phyloP scores from a whole-genome alignment of 352 stramenopile species.

The Bremia lactucae region DNA sequence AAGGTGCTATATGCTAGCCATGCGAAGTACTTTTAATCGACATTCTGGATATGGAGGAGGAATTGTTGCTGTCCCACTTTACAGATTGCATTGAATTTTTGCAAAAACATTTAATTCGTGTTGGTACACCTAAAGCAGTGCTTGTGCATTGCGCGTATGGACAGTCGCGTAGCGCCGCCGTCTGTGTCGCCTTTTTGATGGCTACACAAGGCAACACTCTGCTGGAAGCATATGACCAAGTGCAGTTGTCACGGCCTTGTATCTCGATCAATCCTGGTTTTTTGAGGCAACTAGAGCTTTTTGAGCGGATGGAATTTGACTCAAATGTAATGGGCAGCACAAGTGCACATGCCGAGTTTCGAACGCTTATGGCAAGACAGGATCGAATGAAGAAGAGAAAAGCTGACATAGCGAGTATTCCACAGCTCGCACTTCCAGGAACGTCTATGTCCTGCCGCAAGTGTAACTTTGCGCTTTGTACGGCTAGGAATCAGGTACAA shows the following conservation, averaged over 20 bases:
- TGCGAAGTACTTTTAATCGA: conserved; percentile 41
- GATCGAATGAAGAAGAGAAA: conserved; percentile 22
- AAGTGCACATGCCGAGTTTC: conserved; percentile 52
- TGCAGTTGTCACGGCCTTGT: conserved; percentile 51
- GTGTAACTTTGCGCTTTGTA: conserved; percentile 44
- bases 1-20: conserved; percentile 6
- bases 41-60: conserved; percentile 68
- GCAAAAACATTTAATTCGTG: conserved; percentile 7
- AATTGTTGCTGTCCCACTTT: conserved; percentile 60
- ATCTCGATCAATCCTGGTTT: conserved; percentile 77
- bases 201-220: conserved; percentile 24
- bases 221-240: conserved; percentile 38
- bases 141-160: conserved; percentile 77
- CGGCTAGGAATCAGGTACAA: conserved; percentile 36
- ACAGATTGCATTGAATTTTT: conserved; percentile 38
- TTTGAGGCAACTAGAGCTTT: conserved; percentile 56
- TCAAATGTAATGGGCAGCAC: conserved; percentile 29
- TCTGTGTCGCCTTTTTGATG: conserved; percentile 77
- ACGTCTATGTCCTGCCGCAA: conserved; percentile 39
- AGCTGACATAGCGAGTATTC: conserved; percentile 18
- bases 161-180: conserved; percentile 59
- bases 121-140: conserved; percentile 5
- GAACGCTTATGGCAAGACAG: conserved; percentile 30
- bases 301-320: conserved; percentile 45
- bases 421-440: conserved; percentile 12